phyloP scores from a whole-genome alignment of 768 basidiomycete species.

The Tulasnella sp. region DNA sequence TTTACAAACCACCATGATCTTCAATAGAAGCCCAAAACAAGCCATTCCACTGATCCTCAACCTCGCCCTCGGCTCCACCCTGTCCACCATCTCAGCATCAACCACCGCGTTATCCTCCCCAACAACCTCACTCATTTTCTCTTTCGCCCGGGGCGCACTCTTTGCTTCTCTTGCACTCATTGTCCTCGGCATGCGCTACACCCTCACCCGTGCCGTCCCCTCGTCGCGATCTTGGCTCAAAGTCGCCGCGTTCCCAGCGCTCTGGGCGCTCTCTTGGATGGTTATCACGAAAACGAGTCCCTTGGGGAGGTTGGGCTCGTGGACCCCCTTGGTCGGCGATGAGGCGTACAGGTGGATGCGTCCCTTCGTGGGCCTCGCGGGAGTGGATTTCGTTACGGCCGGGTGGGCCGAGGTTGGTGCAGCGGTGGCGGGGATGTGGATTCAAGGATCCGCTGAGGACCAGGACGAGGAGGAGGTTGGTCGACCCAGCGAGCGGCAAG shows the following conservation, averaged over 20 bases:
- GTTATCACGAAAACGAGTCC: conserved; percentile 44
- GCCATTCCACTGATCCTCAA: neutral
- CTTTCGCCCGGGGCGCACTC: neutral
- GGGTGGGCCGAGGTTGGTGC: conserved; percentile 62
- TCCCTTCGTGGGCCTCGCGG: conserved; percentile 43
- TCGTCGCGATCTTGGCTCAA: neutral
- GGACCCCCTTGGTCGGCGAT: conserved; percentile 46
- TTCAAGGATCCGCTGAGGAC: conserved; percentile 39
- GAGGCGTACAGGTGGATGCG: conserved; percentile 53
- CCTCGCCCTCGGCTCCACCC: conserved; percentile 1
- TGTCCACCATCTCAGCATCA: neutral
- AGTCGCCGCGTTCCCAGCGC: neutral
- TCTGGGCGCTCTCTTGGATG: conserved; percentile 34
- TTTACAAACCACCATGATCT: neutral
- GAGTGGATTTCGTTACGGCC: conserved; percentile 60
- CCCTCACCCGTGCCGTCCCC: neutral
- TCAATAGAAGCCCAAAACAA: neutral
- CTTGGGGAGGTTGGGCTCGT: conserved; percentile 57
- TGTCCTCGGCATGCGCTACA: neutral
- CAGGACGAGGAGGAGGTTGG: conserved; percentile 20
- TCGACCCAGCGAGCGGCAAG: neutral
- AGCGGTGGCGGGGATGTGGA: conserved; percentile 31
- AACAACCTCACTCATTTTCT: neutral
- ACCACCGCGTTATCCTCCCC: neutral
- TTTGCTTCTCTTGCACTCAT: neutral